These are phyloP conservation scores for Penicillium pulvis DNA, from an alignment of 495 filamentous ascomycete species.

Conservation along the genomic window DNA sequence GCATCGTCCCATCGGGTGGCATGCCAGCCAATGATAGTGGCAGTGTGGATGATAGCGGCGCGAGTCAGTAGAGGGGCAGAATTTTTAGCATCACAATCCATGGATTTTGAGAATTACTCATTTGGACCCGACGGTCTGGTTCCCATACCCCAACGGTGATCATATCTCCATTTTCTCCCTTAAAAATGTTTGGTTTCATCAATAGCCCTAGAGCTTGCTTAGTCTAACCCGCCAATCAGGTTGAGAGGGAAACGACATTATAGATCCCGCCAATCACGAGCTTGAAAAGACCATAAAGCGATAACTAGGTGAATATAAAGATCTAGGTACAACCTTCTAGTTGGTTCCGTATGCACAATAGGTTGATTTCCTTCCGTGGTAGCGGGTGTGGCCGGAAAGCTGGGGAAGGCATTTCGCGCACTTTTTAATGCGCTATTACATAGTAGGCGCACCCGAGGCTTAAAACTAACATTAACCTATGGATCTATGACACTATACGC, in stretches of 20 bases:
- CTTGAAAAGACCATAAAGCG: neutral
- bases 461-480: neutral
- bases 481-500: neutral
- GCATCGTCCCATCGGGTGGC: neutral
- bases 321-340: conserved; percentile 1
- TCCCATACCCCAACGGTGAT: neutral
- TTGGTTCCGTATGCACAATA: conserved; percentile 1
- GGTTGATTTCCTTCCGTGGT: neutral
- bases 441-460: neutral
- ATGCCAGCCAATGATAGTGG: conserved; percentile 2
- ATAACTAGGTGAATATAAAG: neutral
- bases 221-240: conserved; percentile 3
- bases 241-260: neutral
- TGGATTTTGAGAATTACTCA: neutral
- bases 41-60: neutral
- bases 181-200: neutral
- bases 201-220: neutral
- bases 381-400: neutral
- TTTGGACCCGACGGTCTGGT: conserved; percentile 1
- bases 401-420: neutral
- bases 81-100: neutral
- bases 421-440: neutral
- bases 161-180: neutral
- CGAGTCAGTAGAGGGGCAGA: neutral
- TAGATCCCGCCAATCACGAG: conserved; percentile 6